phyloP scores from a whole-genome alignment of 2,329 filamentous ascomycete species.

The Magnaporthiopsis incrustans region DNA sequence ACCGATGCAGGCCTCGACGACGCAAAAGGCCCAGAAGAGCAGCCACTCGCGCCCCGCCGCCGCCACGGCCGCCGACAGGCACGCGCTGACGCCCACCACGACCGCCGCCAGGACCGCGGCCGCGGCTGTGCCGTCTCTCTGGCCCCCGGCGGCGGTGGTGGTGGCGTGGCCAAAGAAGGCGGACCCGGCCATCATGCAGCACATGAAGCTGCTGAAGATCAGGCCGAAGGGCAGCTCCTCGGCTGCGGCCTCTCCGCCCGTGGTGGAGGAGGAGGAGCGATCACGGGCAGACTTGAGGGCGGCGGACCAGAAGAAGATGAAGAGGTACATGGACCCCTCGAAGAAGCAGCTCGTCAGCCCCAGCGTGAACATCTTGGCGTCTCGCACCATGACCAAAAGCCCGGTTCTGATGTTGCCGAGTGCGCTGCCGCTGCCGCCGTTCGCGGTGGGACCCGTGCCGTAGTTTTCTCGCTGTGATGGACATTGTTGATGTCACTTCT shows the following conservation, averaged over 20 bases:
- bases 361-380: conserved; percentile 42
- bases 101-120: conserved; percentile 26
- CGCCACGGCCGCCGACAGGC: conserved; percentile 30
- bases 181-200: conserved; percentile 48
- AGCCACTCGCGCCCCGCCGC: conserved; percentile 32
- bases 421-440: conserved; percentile 5
- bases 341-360: conserved; percentile 47
- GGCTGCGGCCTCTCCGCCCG: conserved; percentile 12
- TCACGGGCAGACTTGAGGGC: conserved; percentile 37
- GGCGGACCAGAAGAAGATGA: conserved; percentile 55
- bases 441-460: conserved; percentile 12
- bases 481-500: neutral
- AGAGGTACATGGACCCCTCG: conserved; percentile 54
- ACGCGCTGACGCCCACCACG: conserved; percentile 23
- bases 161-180: conserved; percentile 33
- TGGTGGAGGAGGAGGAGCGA: conserved; percentile 10
- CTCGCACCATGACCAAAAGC: conserved; percentile 22
- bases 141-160: neutral
- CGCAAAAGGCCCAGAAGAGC: conserved; percentile 48
- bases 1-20: conserved; percentile 50
- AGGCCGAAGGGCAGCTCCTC: conserved; percentile 34
- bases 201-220: conserved; percentile 50
- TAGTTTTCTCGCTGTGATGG: conserved; percentile 20
- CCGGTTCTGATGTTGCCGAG: conserved; percentile 15
- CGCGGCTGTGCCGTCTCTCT: conserved; percentile 14